A percentile compares a stretch with the other conserved stretches of the same genome.
These are phyloP conservation scores for Amniculicola lignicola DNA, from an alignment of 495 filamentous ascomycete genomes.

Conservation along the genomic window DNA sequence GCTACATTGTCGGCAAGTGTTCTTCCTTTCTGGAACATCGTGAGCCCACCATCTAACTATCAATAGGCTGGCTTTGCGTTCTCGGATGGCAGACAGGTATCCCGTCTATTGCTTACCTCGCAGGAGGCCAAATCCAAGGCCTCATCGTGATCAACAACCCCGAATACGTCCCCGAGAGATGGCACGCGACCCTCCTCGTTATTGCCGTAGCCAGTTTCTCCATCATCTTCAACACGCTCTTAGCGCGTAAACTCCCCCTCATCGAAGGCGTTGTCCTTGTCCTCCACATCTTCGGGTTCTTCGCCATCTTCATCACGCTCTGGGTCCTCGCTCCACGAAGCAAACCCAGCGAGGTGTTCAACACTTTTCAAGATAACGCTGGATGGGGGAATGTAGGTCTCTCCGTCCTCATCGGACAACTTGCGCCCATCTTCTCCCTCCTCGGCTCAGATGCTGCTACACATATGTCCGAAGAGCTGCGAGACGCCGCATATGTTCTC, in stretches of 20 bases:
- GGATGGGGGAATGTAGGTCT: slow-evolving; percentile 39
- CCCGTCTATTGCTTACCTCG: slow-evolving; percentile 40
- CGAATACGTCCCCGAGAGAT: slow-evolving; percentile 27
- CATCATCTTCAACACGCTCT: slow-evolving; percentile 38
- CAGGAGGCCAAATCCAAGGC: slow-evolving; percentile 47
- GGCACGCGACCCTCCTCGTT: slow-evolving; percentile 38
- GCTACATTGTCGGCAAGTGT: slow-evolving; percentile 48
- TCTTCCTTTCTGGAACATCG: not conserved
- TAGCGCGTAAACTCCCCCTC: slow-evolving; percentile 34
- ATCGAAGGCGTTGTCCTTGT: slow-evolving; percentile 38
- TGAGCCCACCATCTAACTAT: slow-evolving; percentile 1
- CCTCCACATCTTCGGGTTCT: slow-evolving; percentile 39
- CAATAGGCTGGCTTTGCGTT: slow-evolving; percentile 40
- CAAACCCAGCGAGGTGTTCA: slow-evolving; percentile 32
- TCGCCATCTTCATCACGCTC: slow-evolving; percentile 38
- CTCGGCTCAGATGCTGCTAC: slow-evolving; percentile 38
- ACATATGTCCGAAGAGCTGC: slow-evolving; percentile 38
- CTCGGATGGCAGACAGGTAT: slow-evolving; percentile 42
- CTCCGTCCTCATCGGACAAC: slow-evolving; percentile 35
- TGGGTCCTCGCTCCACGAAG: slow-evolving; percentile 35
- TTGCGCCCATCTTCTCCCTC: slow-evolving; percentile 31
- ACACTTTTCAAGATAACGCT: slow-evolving; percentile 34
- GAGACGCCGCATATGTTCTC: slow-evolving; percentile 31
- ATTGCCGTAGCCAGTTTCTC: slow-evolving; percentile 31
- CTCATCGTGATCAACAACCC: slow-evolving; percentile 44